These are phyloP conservation scores for Penicillium flavigenum DNA, from an alignment of 495 filamentous ascomycete genomes.

Conservation along the genomic window DNA sequence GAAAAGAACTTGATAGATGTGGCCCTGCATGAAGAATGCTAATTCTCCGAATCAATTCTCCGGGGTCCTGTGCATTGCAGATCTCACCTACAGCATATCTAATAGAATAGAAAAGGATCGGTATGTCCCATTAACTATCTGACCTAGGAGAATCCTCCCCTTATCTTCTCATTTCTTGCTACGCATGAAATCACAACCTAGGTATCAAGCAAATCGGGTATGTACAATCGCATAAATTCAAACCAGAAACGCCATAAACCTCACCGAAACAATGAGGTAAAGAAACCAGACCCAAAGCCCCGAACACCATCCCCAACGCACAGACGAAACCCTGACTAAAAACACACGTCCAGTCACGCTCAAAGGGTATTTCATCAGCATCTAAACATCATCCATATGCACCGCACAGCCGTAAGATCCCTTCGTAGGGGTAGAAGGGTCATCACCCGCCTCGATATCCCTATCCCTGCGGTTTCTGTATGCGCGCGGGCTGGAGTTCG, in stretches of 20 bases:
- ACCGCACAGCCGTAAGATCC: neutral
- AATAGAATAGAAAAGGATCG: neutral
- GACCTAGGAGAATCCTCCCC: neutral
- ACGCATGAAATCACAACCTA: neutral
- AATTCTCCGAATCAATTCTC: slow-evolving; percentile 30
- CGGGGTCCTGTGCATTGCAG: slow-evolving; percentile 6
- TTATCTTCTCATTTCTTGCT: neutral
- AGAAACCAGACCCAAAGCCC: neutral
- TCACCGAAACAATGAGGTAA: neutral
- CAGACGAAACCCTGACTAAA: neutral
- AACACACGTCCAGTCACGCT: neutral
- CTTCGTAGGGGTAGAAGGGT: neutral
- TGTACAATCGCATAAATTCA: neutral
- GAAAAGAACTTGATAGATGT: neutral
- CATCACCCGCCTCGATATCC: neutral
- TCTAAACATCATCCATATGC: neutral
- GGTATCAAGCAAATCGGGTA: neutral
- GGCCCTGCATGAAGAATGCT: neutral
- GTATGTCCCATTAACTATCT: neutral
- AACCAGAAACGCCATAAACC: neutral
- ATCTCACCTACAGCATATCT: neutral
- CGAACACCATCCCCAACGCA: neutral
- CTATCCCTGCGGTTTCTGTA: neutral
- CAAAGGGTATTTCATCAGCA: neutral
- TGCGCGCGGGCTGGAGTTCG: neutral